A percentile compares a stretch with the other conserved stretches of the same genome.
phyloP scores from a whole-genome alignment of 495 filamentous ascomycete genomes.

The Acidomyces sp. region DNA sequence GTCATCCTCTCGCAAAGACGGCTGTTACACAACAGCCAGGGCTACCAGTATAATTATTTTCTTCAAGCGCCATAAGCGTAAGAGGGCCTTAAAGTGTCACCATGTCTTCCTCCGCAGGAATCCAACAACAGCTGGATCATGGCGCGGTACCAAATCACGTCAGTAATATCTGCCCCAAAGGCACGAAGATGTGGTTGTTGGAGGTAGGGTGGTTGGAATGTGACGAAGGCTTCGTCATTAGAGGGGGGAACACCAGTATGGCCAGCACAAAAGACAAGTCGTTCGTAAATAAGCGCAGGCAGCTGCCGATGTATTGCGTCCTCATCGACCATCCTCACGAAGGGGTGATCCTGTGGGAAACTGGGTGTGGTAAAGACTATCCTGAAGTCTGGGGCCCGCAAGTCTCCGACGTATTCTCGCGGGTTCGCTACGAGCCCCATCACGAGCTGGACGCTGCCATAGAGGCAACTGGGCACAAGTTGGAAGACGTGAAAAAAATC shows the following conservation, averaged over 20 bases:
- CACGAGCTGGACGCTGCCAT: slow-evolving; percentile 37
- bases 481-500: slow-evolving; percentile 41
- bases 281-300: slow-evolving; percentile 18
- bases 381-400: slow-evolving; percentile 27
- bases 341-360: slow-evolving; percentile 41
- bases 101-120: slow-evolving; percentile 5
- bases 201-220: slow-evolving; percentile 20
- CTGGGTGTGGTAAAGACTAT: slow-evolving; percentile 32
- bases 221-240: slow-evolving; percentile 20
- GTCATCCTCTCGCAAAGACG: background rate
- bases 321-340: slow-evolving; percentile 40
- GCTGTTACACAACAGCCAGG: slow-evolving; percentile 1
- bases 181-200: slow-evolving; percentile 21
- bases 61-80: slow-evolving; percentile 4
- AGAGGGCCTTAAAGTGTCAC: background rate
- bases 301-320: slow-evolving; percentile 23
- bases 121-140: slow-evolving; percentile 16
- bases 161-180: slow-evolving; percentile 19
- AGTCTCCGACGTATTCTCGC: slow-evolving; percentile 35
- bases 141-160: slow-evolving; percentile 19
- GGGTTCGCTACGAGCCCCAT: slow-evolving; percentile 30
- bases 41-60: background rate
- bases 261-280: slow-evolving; percentile 9
- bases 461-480: slow-evolving; percentile 34
- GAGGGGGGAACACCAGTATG: slow-evolving; percentile 16